A percentile compares a stretch with the other conserved stretches of the same genome.
These are phyloP conservation scores for Penicillium robsamsonii DNA, from an alignment of 495 filamentous ascomycete genomes.

Conservation along the genomic window DNA sequence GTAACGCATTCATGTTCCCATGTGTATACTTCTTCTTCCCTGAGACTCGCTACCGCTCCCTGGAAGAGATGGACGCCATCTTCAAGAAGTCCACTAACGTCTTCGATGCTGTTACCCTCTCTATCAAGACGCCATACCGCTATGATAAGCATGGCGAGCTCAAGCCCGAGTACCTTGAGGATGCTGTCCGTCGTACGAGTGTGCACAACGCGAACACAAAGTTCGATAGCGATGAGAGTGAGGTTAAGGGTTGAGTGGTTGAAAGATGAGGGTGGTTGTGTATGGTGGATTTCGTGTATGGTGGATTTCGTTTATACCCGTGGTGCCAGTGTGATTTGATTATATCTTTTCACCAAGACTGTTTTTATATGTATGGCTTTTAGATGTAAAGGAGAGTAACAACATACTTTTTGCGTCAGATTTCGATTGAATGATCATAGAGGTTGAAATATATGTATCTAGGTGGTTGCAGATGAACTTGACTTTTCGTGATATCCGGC, in stretches of 20 bases:
- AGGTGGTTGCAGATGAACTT: not conserved
- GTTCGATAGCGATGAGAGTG: constrained; percentile 39
- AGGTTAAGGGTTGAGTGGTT: not conserved
- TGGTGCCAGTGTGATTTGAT: not conserved
- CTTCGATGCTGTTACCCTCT: constrained; percentile 59
- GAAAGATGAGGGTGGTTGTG: not conserved
- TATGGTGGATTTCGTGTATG: not conserved
- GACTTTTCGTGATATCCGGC: not conserved
- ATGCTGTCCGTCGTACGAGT: constrained; percentile 16
- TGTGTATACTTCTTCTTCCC: constrained; percentile 65
- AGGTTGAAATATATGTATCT: too few species aligned
- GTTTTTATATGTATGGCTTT: not conserved
- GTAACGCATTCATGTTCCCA: constrained; percentile 29
- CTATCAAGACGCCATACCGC: constrained; percentile 56
- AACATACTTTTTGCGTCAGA: not conserved
- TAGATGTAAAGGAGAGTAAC: not conserved
- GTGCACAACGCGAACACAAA: constrained; percentile 22
- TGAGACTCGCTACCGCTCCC: constrained; percentile 64
- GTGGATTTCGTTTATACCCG: constrained; percentile 2
- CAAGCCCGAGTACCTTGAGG: constrained; percentile 32
- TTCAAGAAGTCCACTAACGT: constrained; percentile 58
- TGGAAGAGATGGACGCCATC: constrained; percentile 74
- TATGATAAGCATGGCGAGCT: constrained; percentile 70
- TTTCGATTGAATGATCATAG: not conserved
- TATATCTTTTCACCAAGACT: not conserved